phyloP scores from a whole-genome alignment of 208 protist species.

The Acanthamoeba rhysodes region DNA sequence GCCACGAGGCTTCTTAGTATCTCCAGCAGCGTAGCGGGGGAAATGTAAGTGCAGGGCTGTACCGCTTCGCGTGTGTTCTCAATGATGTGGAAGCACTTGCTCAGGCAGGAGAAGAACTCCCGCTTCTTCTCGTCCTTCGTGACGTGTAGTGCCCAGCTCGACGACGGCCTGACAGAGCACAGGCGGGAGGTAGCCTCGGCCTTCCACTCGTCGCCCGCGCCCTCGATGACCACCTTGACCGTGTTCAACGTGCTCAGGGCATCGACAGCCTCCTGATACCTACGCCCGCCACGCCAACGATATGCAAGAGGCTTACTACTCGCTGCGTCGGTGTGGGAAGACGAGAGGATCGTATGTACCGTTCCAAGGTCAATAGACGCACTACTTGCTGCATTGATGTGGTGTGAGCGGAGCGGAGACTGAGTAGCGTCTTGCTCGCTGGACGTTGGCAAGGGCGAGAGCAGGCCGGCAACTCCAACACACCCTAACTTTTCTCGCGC shows the following conservation, averaged over 20 bases:
- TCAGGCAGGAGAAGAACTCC: background rate
- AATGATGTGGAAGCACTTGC: background rate
- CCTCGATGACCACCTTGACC: background rate
- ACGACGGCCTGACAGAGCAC: background rate
- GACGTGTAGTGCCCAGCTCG: background rate
- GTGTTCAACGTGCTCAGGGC: background rate
- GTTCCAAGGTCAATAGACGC: no score
- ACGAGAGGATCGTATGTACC: no score
- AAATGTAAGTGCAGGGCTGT: background rate
- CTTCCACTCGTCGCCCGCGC: background rate
- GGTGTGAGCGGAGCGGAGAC: background rate
- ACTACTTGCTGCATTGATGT: background rate
- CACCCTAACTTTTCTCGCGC: background rate
- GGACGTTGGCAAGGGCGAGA: background rate
- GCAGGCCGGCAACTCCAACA: background rate
- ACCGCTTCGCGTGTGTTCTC: background rate
- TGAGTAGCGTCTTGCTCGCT: background rate
- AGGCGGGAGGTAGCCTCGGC: background rate
- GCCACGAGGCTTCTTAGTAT: no score
- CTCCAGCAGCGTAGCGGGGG: background rate
- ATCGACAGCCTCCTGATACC: background rate
- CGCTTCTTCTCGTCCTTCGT: constrained; percentile 1
- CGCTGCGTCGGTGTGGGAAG: no score
- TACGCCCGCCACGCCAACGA: background rate
- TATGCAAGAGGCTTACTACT: background rate